Percentiles rank a stretch among this genome's conserved stretches.
Evolutionary conservation across 164 flowering plant genomes (phyloP).

Genomic region (Annona cherimola): DNA sequence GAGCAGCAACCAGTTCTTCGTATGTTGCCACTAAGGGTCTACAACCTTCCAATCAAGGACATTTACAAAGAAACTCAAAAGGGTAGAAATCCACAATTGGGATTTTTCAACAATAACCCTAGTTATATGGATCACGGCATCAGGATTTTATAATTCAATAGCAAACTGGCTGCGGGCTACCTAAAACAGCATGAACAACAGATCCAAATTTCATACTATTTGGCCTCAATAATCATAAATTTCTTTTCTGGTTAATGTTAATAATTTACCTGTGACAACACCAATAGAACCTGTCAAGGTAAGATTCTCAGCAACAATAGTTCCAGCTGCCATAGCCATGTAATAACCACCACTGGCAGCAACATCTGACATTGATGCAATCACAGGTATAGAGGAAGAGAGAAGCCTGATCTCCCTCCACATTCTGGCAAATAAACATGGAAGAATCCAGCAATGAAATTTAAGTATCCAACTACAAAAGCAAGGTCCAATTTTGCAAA

Average conservation of each 20-base stretch:
- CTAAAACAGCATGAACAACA: no score
- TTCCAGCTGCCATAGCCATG: slow-evolving; percentile 91
- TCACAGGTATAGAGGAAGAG: slow-evolving; percentile 75
- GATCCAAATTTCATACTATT: neutral
- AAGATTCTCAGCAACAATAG: slow-evolving; percentile 82
- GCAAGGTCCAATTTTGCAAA: neutral
- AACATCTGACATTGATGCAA: slow-evolving; percentile 97
- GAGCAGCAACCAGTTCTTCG: no score
- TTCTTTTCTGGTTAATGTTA: neutral
- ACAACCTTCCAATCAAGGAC: no score
- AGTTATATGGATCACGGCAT: no score
- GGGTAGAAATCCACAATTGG: no score
- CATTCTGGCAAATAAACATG: slow-evolving; percentile 50
- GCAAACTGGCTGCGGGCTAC: no score
- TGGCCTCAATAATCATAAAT: neutral
- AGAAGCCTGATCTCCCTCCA: slow-evolving; percentile 95
- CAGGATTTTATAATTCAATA: no score
- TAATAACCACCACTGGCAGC: slow-evolving; percentile 99
- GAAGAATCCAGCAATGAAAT: neutral
- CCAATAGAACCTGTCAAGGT: slow-evolving; percentile 96
- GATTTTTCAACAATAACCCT: no score
- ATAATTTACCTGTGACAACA: slow-evolving; percentile 76
- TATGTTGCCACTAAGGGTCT: no score
- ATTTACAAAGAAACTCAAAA: no score
- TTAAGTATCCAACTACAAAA: neutral